Base-by-base conservation (phyloP, 306 rosid genomes). In the Castanea sativa region DNA sequence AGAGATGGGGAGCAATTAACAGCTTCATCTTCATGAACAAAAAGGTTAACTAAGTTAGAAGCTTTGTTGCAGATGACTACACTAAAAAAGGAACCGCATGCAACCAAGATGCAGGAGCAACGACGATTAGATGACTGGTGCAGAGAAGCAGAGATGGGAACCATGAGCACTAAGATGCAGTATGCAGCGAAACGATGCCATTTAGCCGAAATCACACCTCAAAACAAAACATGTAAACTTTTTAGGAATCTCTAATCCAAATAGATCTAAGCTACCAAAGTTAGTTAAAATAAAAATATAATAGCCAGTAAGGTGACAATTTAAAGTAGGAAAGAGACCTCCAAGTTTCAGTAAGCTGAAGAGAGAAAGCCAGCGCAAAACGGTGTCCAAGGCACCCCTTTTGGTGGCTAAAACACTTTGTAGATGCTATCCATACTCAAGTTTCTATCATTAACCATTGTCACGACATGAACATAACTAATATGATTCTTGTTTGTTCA, bases 181-280 rank as follows among this genome's bases (percentile, higher is more conserved):
- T 82, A 80, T 77, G 90, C 33, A 60, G 83, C 64, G 86, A 83
- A 86, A 86, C 78, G 49, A 82, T 60, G 90, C 88, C 83, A 73
- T 87, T 87, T 75, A 83, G 93, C 94, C 80, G 83, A 81, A 84
- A 85, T 83, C 88, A 86, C 82, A 88, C 97, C 92, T 94, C 98
- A 89, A 84, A 88, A 84, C 86, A 91, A 87, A 89, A 88, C 86
- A 87, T 75, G 83, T 69, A 71, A 85, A 84, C 68, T 38, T 70
- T 84, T 89, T 78, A 84, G 90, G 85, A 84, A 75, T 55, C 60
- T 73, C 85, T 57, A 78, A 80, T 75, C 81, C 80, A 82, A 85
- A 83, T 53, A 79, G 49, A 58, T 73, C 63, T 82, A 82, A 25
- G 69, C 30, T 29, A 78, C 77, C 85, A 73, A 64, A 80, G 49